phyloP scores from a whole-genome alignment of 2,329 filamentous ascomycete genomes.

The Aspergillus versicolor region DNA sequence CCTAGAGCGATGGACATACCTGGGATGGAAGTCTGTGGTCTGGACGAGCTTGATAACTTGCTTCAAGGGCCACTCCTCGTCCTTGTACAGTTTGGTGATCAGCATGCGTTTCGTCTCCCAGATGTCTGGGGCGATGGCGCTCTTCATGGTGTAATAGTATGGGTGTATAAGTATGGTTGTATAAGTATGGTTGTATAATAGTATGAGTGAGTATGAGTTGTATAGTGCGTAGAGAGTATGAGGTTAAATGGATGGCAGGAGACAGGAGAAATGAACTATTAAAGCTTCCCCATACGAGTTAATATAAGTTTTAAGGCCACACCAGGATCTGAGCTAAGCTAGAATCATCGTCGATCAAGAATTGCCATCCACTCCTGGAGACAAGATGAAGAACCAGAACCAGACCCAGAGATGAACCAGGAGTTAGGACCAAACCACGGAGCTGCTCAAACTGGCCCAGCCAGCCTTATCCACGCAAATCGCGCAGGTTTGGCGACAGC shows the following conservation, averaged over 20 bases:
- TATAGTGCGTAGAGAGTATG: too few relatives aligned
- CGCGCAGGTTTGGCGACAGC: not conserved
- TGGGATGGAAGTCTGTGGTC: slow-evolving; percentile 10
- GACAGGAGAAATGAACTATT: not conserved
- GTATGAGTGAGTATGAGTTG: too few relatives aligned
- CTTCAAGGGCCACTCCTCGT: slow-evolving; percentile 14
- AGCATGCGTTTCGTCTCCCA: slow-evolving; percentile 11
- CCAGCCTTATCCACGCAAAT: not conserved
- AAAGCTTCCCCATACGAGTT: not conserved
- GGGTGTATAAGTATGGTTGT: too few relatives aligned
- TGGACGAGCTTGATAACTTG: slow-evolving; percentile 14
- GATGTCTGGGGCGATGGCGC: slow-evolving; percentile 11
- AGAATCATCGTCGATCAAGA: not conserved
- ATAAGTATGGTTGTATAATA: too few relatives aligned
- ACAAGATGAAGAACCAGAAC: not conserved
- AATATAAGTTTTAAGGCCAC: not conserved
- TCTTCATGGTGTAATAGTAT: slow-evolving; percentile 7
- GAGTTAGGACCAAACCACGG: not conserved
- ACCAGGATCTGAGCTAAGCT: not conserved
- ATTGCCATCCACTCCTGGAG: not conserved
- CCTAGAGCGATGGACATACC: not conserved
- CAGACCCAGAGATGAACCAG: not conserved
- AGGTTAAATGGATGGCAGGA: too few relatives aligned
- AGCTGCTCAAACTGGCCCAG: not conserved
- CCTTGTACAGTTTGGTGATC: slow-evolving; percentile 13